phyloP scores from a whole-genome alignment of 768 basidiomycete genomes.

The Boletus tomentosulus region DNA sequence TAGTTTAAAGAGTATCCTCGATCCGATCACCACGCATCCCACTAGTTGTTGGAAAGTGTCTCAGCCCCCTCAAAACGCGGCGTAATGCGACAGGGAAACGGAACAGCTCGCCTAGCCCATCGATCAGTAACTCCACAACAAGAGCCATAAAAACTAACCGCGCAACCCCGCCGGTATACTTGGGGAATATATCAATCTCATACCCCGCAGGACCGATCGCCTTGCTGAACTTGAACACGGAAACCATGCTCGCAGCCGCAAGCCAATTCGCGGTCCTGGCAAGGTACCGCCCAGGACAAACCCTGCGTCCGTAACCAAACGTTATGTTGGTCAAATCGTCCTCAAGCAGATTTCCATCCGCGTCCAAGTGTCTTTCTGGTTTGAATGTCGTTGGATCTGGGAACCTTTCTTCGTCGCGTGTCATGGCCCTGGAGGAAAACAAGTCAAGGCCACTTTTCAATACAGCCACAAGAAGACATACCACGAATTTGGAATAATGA shows the following conservation, averaged over 20 bases:
- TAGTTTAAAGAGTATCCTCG: too few species aligned
- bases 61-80: conserved; percentile 12
- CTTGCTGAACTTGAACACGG: conserved; percentile 19
- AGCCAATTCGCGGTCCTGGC: conserved; percentile 20
- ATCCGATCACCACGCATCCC: neutral
- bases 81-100: conserved; percentile 18
- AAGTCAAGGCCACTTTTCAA: neutral
- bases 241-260: conserved; percentile 15
- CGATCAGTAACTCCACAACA: neutral
- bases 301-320: conserved; percentile 34
- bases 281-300: conserved; percentile 19
- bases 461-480: neutral
- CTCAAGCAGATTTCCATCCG: conserved; percentile 16
- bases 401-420: conserved; percentile 19
- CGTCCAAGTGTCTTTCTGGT: conserved; percentile 31
- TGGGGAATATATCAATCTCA: conserved; percentile 19
- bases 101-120: conserved; percentile 9
- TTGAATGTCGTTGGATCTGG: conserved; percentile 31
- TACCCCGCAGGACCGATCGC: conserved; percentile 20
- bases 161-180: conserved; percentile 11
- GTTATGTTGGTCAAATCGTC: conserved; percentile 20
- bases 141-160: conserved; percentile 10
- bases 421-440: conserved; percentile 16
- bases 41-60: conserved; percentile 14
- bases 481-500: conserved; percentile 22